Conservation (phyloP, 352 stramenopile species). For the Pythium aristosporum region DNA sequence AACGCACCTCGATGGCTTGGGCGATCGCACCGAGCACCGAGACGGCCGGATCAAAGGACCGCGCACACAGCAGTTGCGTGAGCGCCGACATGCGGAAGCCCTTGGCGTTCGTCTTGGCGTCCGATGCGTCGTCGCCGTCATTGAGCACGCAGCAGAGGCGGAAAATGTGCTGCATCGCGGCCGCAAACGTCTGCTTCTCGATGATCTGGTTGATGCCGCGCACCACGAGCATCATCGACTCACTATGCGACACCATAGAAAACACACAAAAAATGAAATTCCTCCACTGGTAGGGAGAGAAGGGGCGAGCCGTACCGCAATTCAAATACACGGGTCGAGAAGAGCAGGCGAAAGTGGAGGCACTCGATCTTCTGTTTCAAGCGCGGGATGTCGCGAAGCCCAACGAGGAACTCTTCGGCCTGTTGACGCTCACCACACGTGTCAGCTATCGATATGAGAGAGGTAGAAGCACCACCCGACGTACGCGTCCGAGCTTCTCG, state of each 20-base stretch:
- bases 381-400: constrained; percentile 14
- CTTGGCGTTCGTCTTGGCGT: neutral
- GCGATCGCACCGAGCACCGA: neutral
- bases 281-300: neutral
- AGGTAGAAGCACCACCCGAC: neutral
- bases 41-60: constrained; percentile 1
- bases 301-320: neutral
- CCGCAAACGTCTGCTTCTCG: constrained; percentile 5
- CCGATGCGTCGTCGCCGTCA: neutral
- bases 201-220: constrained; percentile 8
- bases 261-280: neutral
- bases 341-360: constrained; percentile 2
- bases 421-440: neutral
- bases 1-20: constrained; percentile 3
- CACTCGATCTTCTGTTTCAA: constrained; percentile 15
- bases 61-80: constrained; percentile 1
- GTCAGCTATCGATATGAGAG: neutral
- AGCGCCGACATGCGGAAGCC: constrained; percentile 8
- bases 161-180: constrained; percentile 9
- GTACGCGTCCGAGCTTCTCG: constrained; percentile 1
- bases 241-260: neutral
- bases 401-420: constrained; percentile 12
- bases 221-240: constrained; percentile 8
- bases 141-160: constrained; percentile 6
- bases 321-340: constrained; percentile 9